Percentiles rank a stretch among this genome's conserved stretches.
phyloP scores from a whole-genome alignment of 2,329 filamentous ascomycete species.

The Ustulina deusta region DNA sequence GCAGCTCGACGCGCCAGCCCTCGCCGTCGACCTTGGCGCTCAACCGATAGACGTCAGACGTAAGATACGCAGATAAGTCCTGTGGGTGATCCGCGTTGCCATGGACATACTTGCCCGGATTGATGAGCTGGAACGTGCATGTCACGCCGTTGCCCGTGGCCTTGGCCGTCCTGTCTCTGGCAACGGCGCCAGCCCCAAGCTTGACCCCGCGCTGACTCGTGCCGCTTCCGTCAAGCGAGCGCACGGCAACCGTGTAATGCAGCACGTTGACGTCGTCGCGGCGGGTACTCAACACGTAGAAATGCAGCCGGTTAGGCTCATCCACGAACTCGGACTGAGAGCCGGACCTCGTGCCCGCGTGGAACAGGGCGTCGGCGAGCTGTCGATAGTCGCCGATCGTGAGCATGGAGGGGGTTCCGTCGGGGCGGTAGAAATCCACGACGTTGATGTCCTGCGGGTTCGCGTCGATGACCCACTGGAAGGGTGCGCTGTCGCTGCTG shows the following conservation, averaged over 20 bases:
- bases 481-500: conserved; percentile 54
- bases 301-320: conserved; percentile 60
- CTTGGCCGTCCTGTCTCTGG: conserved; percentile 40
- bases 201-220: conserved; percentile 53
- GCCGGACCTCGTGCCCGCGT: conserved; percentile 64
- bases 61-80: conserved; percentile 56
- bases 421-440: conserved; percentile 62
- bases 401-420: conserved; percentile 60
- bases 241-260: conserved; percentile 61
- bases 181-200: conserved; percentile 53
- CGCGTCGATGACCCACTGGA: conserved; percentile 67
- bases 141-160: conserved; percentile 53
- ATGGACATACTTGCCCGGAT: conserved; percentile 55
- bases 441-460: conserved; percentile 65
- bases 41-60: conserved; percentile 62
- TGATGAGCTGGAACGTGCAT: conserved; percentile 62
- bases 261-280: conserved; percentile 58
- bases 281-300: conserved; percentile 61
- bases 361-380: conserved; percentile 65
- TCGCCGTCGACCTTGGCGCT: conserved; percentile 57
- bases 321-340: conserved; percentile 64
- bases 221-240: conserved; percentile 56
- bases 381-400: conserved; percentile 67
- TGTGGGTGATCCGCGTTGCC: conserved; percentile 46
- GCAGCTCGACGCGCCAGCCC: conserved; percentile 61